phyloP scores from a whole-genome alignment of 495 filamentous ascomycete genomes.

The Neurospora sp. region DNA sequence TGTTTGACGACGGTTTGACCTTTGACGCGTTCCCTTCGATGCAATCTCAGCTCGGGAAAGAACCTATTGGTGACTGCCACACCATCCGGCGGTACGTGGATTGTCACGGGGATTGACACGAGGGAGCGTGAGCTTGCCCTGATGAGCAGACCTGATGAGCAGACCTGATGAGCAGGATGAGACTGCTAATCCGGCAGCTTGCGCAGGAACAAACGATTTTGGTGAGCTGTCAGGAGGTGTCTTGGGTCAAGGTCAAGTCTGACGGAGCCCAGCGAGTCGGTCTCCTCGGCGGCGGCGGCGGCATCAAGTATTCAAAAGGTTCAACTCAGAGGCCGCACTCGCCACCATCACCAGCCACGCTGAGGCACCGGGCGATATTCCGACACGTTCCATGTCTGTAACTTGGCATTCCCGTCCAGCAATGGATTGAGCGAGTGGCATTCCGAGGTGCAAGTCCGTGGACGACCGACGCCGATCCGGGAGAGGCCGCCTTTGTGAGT shows the following conservation, averaged over 20 bases:
- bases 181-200: not conserved
- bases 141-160: not conserved
- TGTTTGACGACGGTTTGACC: not conserved
- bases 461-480: not conserved
- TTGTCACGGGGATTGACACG: not conserved
- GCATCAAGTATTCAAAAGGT: not conserved
- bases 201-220: not conserved
- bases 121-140: not conserved
- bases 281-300: not conserved
- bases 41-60: not conserved
- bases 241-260: not conserved
- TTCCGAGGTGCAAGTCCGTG: not conserved
- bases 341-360: not conserved
- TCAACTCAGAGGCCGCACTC: not conserved
- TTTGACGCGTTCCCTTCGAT: not conserved
- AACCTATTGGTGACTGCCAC: not conserved
- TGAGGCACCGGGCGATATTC: not conserved
- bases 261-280: no score
- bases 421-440: not conserved
- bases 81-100: not conserved
- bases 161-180: not conserved
- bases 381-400: not conserved
- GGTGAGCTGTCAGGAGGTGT: not conserved
- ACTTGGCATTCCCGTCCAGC: not conserved
- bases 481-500: not conserved